Evolutionary conservation across 106 monocot species (phyloP), one percentile per base, ranked within the genome.

Genomic region (Amphibolis antarctica): DNA sequence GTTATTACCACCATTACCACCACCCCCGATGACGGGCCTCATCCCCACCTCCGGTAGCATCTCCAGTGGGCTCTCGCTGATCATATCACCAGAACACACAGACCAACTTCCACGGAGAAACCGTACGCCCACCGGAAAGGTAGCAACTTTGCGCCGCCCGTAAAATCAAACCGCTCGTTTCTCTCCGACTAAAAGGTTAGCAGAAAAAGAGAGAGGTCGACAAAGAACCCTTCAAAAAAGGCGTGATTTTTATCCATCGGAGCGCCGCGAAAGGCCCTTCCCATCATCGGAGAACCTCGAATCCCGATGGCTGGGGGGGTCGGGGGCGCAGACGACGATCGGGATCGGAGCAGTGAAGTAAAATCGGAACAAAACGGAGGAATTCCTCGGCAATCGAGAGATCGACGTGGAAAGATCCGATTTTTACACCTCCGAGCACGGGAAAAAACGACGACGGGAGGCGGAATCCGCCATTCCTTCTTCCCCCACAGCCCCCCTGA

Each of bases 1-100:
- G 56, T 23, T 28, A 26, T n/a, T n/a, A n/a, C n/a, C n/a, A n/a
- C 26, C 7, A 36, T 36, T 42, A n/a, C 47, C 75, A 10, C 63
- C 80, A 13, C 75, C 21, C 2, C 66, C 82, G 36, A 71, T 64
- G 55, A 63, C 44, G 31, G 82, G 44, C 46, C 72, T 68, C 71
- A 71, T 60, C 14, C 82, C 86, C 67, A 82, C 66, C 46, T 86
- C 86, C 30, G 83, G 59, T 29, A 83, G 52, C 80, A 83, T 80
- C 30, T 70, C 60, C 57, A 75, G 27, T 17, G 77, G 63, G 13
- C 69, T 72, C 65, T 66, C 73, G 18, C 60, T 43, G 13, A 67
- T 55, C 76, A 78, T 72, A 22, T 24, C 64, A 18, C 10, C 18
- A 21, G 43, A 67, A 46, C n/a, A 20, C 44, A 27, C 27, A 64